Conservation (phyloP, 1,139 yeast species). For the Scheffersomyces cryptocercus region DNA sequence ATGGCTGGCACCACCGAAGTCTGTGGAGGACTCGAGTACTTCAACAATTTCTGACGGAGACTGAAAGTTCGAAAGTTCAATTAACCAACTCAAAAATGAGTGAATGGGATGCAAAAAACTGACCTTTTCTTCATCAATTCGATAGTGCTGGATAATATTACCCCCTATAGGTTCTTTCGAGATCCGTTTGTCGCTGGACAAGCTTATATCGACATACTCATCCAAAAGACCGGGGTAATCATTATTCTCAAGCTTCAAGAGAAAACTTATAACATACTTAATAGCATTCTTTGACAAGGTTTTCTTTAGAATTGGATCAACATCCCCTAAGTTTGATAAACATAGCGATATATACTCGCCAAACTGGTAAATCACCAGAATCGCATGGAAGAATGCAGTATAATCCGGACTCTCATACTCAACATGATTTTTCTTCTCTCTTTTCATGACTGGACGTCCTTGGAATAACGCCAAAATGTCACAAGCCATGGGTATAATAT, state of each 20-base stretch:
- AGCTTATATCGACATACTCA: slow-evolving; percentile 30
- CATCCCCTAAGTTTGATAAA: slow-evolving; percentile 30
- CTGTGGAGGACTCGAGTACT: slow-evolving; percentile 9
- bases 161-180: slow-evolving; percentile 26
- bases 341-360: slow-evolving; percentile 59
- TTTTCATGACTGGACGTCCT: slow-evolving; percentile 70
- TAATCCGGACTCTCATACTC: slow-evolving; percentile 90
- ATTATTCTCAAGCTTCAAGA: slow-evolving; percentile 31
- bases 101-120: slow-evolving; percentile 84
- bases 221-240: slow-evolving; percentile 30
- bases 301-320: slow-evolving; percentile 15
- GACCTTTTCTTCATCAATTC: slow-evolving; percentile 45
- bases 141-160: slow-evolving; percentile 22
- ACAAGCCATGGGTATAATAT: slow-evolving; percentile 52
- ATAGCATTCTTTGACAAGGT: slow-evolving; percentile 31
- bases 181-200: slow-evolving; percentile 13
- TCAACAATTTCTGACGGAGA: slow-evolving; percentile 24
- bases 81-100: slow-evolving; percentile 68
- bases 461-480: slow-evolving; percentile 74
- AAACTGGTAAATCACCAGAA: slow-evolving; percentile 67
- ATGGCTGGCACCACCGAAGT: not conserved
- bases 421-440: slow-evolving; percentile 82
- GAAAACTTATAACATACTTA: slow-evolving; percentile 29
- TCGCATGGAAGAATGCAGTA: slow-evolving; percentile 77
- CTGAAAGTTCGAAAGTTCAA: slow-evolving; percentile 51